Base-by-base conservation (phyloP, 805 yeast genomes). In the Lipomyces japonicus region DNA sequence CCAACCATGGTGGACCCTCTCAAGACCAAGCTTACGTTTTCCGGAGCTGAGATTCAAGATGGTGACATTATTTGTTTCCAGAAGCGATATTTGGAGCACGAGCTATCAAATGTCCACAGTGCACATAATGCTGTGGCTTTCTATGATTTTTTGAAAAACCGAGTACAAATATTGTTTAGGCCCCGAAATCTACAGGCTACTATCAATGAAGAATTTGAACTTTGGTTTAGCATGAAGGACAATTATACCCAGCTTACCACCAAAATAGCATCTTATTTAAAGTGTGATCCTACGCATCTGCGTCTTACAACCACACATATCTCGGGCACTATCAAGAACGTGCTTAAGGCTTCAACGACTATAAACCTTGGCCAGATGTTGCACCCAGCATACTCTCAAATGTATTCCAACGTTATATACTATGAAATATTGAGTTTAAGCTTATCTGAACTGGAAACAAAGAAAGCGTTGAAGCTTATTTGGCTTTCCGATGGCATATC, bases 381-480 rank as follows among this genome's bases (percentile, higher is more conserved):
- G 3, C 32, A 32, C 18, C 39, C 48, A 3, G 51, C 32, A 4
- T 51, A 53, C 41, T 14, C 43, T 3, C 56, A 52, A 38, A 34
- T 47, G 1, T 12, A 22, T 10, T 42, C 53, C 12, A 10, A 28
- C 18, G 37, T 35, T 19, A 76, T 91, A 50, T 82, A 82, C 57
- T 91, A 85, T 64, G 96, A 91, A 62, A 68, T 84, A 1, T 73
- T 93, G 61, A 84, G 80, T 40, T 80, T 89, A 39, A 80, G 90
- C 1, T 70, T 91, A 46, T 75, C 72, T 31, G 95, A 88, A 55
- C 77, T 84, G 61, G 98, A 93, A 66, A 80, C 77, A 55, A 77
- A 87, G 81, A 78, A 79, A 51, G 67, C 79, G 3, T 68, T 90
- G 37, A 79, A 75, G 45, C 72, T 91, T 19, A 74, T 75, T 46